phyloP scores from a whole-genome alignment of 768 basidiomycete genomes.

The Mrakia frigida region DNA sequence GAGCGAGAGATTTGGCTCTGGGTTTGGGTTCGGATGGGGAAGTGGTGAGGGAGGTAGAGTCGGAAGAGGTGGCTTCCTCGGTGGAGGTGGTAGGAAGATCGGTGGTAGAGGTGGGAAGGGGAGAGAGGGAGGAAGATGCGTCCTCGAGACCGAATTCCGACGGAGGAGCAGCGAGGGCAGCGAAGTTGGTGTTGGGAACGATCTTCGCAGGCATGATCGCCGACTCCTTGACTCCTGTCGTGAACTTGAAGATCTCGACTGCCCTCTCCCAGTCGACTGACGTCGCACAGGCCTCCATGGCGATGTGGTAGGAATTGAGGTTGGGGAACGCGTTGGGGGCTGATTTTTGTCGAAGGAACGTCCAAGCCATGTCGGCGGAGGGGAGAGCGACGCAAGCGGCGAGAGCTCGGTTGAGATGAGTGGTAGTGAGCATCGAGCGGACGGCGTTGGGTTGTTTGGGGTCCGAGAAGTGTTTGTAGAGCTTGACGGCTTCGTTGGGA shows the following conservation, averaged over 20 bases:
- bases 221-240: conserved; percentile 1
- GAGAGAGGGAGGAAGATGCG: not conserved
- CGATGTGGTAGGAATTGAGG: not conserved
- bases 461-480: conserved; percentile 10
- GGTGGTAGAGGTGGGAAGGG: not conserved
- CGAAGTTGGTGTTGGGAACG: not conserved
- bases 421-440: conserved; percentile 1
- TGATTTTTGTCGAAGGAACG: not conserved
- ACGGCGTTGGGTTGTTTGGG: not conserved
- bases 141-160: not conserved
- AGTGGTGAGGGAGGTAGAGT: not conserved
- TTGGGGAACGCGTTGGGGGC: conserved; percentile 5
- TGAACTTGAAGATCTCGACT: not conserved
- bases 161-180: not conserved
- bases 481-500: conserved; percentile 7
- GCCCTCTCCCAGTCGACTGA: conserved; percentile 1
- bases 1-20: not conserved
- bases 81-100: too few species aligned
- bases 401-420: conserved; percentile 18
- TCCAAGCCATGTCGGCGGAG: not conserved
- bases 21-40: not conserved
- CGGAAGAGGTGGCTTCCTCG: not conserved
- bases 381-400: conserved; percentile 3
- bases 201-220: not conserved
- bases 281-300: not conserved